Percentiles rank a stretch among this genome's conserved stretches.
These are phyloP conservation scores for Margaritispora aquatica DNA, from an alignment of 495 filamentous ascomycete genomes.

Conservation along the genomic window DNA sequence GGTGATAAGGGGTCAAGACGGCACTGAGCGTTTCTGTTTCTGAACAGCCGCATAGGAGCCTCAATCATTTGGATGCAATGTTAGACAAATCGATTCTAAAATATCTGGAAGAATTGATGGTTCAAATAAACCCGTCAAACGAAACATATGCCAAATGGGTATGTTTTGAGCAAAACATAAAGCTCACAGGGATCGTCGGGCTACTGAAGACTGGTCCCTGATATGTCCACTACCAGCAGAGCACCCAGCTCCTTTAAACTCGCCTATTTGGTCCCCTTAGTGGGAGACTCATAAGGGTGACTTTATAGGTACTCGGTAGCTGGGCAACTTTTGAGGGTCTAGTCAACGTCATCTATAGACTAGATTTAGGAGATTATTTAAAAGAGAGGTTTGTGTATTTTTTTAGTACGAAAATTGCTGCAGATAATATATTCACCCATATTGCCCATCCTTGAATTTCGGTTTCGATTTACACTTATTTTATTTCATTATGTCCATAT, in stretches of 20 bases:
- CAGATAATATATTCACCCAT: too few relatives aligned
- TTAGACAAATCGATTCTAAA: too few relatives aligned
- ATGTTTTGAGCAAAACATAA: background rate
- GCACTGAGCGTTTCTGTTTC: background rate
- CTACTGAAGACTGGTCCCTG: background rate
- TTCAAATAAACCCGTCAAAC: too few relatives aligned
- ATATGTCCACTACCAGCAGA: background rate
- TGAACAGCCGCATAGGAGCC: background rate
- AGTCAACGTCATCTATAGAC: background rate
- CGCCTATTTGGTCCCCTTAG: background rate
- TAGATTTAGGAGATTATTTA: background rate
- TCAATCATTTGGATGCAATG: background rate
- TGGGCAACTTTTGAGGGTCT: background rate
- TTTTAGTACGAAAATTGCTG: too few relatives aligned
- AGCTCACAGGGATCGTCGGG: background rate
- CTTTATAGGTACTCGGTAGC: background rate
- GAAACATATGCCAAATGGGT: too few relatives aligned
- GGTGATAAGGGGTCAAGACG: background rate
- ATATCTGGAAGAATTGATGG: too few relatives aligned
- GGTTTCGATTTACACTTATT: background rate
- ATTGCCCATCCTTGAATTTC: background rate
- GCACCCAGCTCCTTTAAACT: background rate
- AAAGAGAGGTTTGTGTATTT: background rate
- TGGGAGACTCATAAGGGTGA: background rate
- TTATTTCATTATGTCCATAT: conserved; percentile 8